Evolutionary conservation across 192 early-diverging fungal species (phyloP), one percentile per base, ranked within the genome.

Genomic region (Coemansia sp.): DNA sequence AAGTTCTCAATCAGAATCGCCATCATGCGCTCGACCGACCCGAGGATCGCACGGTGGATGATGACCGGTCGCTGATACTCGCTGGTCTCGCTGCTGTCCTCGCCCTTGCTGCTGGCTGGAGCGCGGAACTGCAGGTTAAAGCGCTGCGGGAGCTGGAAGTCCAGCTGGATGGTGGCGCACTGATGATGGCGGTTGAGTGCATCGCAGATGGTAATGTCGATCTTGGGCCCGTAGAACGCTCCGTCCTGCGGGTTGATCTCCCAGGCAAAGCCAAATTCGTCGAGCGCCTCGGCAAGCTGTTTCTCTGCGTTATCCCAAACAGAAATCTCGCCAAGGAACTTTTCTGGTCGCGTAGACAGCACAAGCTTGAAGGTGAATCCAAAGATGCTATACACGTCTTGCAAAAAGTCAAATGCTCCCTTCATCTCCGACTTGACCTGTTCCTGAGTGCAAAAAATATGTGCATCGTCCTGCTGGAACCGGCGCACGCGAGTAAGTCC

Each of bases 141-240:
- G 11, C 95, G 92, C 73, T 93, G 87, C 10, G 97, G 97, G 44
- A 99, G 87, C 77, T 98, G 95, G 92, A 97, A 99, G 83, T 98
- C 96, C 41, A 99, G 88, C 80, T 98, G 96, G 66, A 98, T 92
- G 21, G 97, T 99, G 39, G 97, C 97, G 76, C 97, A 99, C 84
- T 98, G 97, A 73, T 92, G 91, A 41, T 86, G 88, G 44, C 97
- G 92, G 69, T 89, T 86, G 60, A 99, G 87, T 14, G 96, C 96
- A 80, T 99, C 97, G 14, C 90, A 85, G 73, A 99, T 93, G 41
- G 89, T 89, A 78, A 99, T 98, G 84, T 99, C 97, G 74, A 99
- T 93, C 91, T 99, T 99, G 75, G 97, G 97, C n/a, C 97, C 97
- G 78, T 99, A 99, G 89, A 99, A 99, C 23, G 97, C 97, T 46